Base-by-base conservation (phyloP, 345 rosid genomes). In the Carallia brachiata region DNA sequence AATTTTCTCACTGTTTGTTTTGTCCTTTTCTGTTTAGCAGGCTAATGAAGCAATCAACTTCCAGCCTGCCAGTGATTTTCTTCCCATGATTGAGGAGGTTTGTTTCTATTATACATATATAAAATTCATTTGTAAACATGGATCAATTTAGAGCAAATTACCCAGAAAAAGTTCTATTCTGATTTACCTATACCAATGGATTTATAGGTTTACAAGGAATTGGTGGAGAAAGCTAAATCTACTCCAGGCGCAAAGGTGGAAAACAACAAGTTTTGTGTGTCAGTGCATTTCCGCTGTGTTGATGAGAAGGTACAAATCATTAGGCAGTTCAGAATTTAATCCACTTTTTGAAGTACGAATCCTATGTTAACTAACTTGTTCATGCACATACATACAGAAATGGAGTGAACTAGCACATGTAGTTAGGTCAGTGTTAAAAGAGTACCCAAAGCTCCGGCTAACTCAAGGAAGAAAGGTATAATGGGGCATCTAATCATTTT, bases 391-490 rank as follows among this genome's bases (percentile, higher is more conserved):
- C 52, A 69, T 44, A 40, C 85, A 94, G 99, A 84, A 81, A 83
- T 95, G 97, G 97, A 77, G 75, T 63, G 97, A 82, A 60, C 69
- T 95, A 68, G 92, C 88, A n/a, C 84, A 66, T 12, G 83, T 79
- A 55, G 93, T 92, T 59, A 84, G 70, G 77, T 83, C 85, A 53
- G 93, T 88, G 40, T 66, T 92, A 67, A 83, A 86, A 76, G 75
- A 79, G 30, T 92, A 86, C 69, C 92, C 96, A 34, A 78, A 81
- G 53, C 88, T 92, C 61, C 70, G 81, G 62, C 81, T 88, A 44
- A 77, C 84, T 54, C 93, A 85, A 69, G 96, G 97, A 65, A 86
- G 97, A 52, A 89, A 86, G 92, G 97, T 90, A n/a, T n/a, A 52
- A 10, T 72, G 64, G n/a, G n/a, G 19, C 72, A 74, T 0, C 18